Percentiles rank a stretch among this genome's conserved stretches.
phyloP scores from a whole-genome alignment of 306 rosid species.

The Ammopiptanthus mongolicus region DNA sequence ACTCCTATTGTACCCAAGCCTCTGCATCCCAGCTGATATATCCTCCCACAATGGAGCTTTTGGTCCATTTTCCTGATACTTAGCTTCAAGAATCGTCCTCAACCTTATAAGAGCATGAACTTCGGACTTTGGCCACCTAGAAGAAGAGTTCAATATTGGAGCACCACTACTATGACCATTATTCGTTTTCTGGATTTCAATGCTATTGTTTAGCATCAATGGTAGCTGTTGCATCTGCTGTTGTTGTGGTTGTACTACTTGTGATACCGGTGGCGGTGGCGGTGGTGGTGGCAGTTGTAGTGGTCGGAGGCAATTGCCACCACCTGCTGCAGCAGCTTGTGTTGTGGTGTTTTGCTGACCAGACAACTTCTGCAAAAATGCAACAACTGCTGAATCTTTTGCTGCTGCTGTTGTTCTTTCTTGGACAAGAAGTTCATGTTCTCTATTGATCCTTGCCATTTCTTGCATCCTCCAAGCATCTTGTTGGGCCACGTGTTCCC shows the following conservation, averaged over 20 bases:
- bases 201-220: not conserved
- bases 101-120: conserved; percentile 61
- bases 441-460: conserved; percentile 50
- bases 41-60: conserved; percentile 92
- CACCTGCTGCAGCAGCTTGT: not conserved
- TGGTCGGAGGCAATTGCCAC: too few relatives aligned
- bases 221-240: not conserved
- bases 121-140: conserved; percentile 55
- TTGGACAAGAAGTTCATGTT: conserved; percentile 60
- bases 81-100: conserved; percentile 50
- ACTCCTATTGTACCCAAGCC: conserved; percentile 62
- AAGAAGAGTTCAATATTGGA: conserved; percentile 5
- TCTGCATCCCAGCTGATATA: conserved; percentile 69
- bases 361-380: conserved; percentile 57
- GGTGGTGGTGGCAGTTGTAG: not conserved
- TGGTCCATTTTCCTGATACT: conserved; percentile 73
- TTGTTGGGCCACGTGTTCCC: conserved; percentile 48
- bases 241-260: not conserved
- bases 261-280: not conserved
- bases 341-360: conserved; percentile 6
- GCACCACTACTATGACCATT: not conserved
- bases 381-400: conserved; percentile 63
- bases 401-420: conserved; percentile 69
- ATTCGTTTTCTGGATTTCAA: conserved; percentile 16
- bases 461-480: conserved; percentile 74